Evolutionary conservation across 768 basidiomycete species (phyloP), one percentile per base, ranked within the genome.

Genomic region (Sporobolomyces pararoseus): DNA sequence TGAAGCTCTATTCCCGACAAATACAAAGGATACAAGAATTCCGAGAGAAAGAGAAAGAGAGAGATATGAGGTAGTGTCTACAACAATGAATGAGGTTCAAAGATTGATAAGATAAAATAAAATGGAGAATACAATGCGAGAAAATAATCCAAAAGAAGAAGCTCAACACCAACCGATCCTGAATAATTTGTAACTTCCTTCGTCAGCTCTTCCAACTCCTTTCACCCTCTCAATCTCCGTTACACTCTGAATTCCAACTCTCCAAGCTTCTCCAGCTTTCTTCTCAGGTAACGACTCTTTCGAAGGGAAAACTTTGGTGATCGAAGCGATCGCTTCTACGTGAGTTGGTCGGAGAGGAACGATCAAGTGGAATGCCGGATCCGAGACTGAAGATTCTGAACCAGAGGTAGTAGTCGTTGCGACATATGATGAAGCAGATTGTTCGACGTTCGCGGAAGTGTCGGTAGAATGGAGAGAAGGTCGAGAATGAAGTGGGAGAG

Each of bases 281-380:
- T 61, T 29, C 17, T 35, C n/a, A 13, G n/a, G 34, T 2, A 71
- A 42, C 5, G 64, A 61, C 35, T 68, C 65, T 27, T 27, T 17
- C 10, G 35, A 17, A 31, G 73, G 73, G 62, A 74, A 74, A 42
- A 63, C 73, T 5, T 49, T 29, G 14, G 64, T 44, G 44, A 74
- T 65, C 5, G 49, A 63, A 34, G 79, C 78, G 55, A 88, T 72
- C 87, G 81, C 68, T 85, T 87, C 29, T 31, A 57, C 58, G 66
- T 80, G 79, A 32, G 84, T 86, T 44, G 83, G 82, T 31, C 90
- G 84, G 52, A 88, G 76, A 0, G 89, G 86, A 44, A 89, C 84
- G 72, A 89, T 86, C 75, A 91, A 81, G 86, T 89, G 89, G 78
- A 91, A 89, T 4, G 85, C 81, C 1, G 86, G 86, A 58, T 58